Evolutionary conservation across 345 rosid species (phyloP).

Genomic region (Triadica sebifera): DNA sequence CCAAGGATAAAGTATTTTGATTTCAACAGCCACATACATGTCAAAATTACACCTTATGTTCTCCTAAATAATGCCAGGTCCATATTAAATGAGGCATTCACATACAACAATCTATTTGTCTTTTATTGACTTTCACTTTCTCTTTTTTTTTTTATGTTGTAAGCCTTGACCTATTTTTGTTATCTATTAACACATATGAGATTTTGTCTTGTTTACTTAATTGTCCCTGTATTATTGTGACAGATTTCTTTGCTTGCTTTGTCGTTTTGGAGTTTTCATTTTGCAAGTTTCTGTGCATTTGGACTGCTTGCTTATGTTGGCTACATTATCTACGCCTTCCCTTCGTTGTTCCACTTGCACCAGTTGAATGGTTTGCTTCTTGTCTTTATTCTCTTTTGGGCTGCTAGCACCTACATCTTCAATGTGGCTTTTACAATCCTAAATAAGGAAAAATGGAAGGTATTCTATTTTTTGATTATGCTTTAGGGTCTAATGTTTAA

Average conservation of each 20-base stretch:
- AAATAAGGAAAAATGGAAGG: slow-evolving; percentile 34
- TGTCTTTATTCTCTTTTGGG: slow-evolving; percentile 48
- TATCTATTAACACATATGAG: no score
- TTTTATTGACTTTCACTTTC: neutral
- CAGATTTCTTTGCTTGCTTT: slow-evolving; percentile 46
- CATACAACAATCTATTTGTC: neutral
- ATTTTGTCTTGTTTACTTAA: neutral
- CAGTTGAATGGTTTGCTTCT: slow-evolving; percentile 44
- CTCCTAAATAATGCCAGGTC: neutral
- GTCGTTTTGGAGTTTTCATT: slow-evolving; percentile 46
- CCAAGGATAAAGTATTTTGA: neutral
- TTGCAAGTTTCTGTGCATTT: slow-evolving; percentile 49
- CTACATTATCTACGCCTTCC: slow-evolving; percentile 42
- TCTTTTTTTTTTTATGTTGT: neutral
- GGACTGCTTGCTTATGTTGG: slow-evolving; percentile 51
- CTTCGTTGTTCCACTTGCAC: slow-evolving; percentile 46
- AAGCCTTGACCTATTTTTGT: neutral
- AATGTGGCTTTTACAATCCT: slow-evolving; percentile 40
- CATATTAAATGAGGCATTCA: neutral
- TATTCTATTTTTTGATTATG: slow-evolving; percentile 12
- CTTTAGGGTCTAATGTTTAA: neutral
- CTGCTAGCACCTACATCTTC: slow-evolving; percentile 49
- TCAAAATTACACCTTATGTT: neutral
- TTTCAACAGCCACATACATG: neutral
- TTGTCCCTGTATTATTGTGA: slow-evolving; percentile 3